Percentiles rank a stretch among this genome's conserved stretches.
Evolutionary conservation across 139 green algal genomes (phyloP).

Genomic region (Diplosphaera chodatii): DNA sequence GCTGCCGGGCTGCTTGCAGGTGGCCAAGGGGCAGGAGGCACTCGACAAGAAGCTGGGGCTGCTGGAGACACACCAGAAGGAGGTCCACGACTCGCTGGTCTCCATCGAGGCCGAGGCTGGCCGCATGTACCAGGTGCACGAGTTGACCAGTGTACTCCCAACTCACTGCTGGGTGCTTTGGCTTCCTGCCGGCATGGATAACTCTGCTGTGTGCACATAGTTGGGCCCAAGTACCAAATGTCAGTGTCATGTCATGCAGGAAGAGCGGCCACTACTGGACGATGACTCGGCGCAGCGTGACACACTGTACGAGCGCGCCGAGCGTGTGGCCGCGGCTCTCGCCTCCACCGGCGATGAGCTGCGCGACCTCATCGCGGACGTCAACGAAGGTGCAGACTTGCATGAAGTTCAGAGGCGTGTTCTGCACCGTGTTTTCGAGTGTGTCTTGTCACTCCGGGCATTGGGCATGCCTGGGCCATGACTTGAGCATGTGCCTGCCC

Average conservation of each 20-base stretch:
- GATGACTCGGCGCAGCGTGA: slow-evolving; percentile 49
- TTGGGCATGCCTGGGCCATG: no score
- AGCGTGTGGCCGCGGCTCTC: slow-evolving; percentile 36
- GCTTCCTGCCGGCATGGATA: no score
- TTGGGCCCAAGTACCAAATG: no score
- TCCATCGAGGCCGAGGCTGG: slow-evolving; percentile 69
- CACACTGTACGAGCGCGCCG: slow-evolving; percentile 48
- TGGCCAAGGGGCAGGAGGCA: slow-evolving; percentile 59
- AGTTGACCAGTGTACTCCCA: no score
- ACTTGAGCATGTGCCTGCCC: background rate
- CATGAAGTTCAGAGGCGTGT: no score
- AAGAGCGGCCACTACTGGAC: slow-evolving; percentile 36
- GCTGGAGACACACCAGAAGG: slow-evolving; percentile 84
- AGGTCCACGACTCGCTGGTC: slow-evolving; percentile 55
- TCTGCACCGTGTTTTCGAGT: no score
- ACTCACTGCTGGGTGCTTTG: no score
- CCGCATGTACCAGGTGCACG: slow-evolving; percentile 41
- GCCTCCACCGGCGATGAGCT: slow-evolving; percentile 49
- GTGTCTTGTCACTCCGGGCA: no score
- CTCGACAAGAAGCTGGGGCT: slow-evolving; percentile 77
- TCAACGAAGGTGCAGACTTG: slow-evolving; percentile 38
- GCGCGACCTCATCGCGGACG: slow-evolving; percentile 25
- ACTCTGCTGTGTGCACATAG: background rate
- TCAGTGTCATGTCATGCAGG: slow-evolving; percentile 1
- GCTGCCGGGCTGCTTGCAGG: slow-evolving; percentile 1